Evolutionary conservation across 257 asterid genomes (phyloP).

Genomic region (Solanum piurae): DNA sequence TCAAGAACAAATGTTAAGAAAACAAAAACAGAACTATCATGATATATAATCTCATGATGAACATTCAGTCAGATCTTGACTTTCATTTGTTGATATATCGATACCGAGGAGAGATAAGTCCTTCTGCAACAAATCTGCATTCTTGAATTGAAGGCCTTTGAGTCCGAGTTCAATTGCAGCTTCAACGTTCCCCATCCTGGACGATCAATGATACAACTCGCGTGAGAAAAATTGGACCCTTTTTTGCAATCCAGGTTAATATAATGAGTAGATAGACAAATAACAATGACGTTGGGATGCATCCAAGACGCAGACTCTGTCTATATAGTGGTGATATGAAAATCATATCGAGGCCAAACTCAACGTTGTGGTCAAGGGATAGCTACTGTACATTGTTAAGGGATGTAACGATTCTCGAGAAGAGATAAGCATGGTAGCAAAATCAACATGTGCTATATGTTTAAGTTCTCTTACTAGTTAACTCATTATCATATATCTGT

Average conservation of each 20-base stretch:
- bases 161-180: slow-evolving; percentile 68
- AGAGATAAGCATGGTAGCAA: not conserved
- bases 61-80: slow-evolving; percentile 14
- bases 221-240: not conserved
- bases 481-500: not conserved
- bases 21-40: not conserved
- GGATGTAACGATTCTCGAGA: not conserved
- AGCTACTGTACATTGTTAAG: not conserved
- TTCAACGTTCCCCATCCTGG: slow-evolving; percentile 70
- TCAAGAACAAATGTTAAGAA: not conserved
- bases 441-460: not conserved
- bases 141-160: slow-evolving; percentile 58
- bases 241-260: not conserved
- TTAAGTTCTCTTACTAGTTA: not conserved
- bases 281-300: not conserved
- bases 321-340: not conserved
- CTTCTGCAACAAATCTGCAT: slow-evolving; percentile 36
- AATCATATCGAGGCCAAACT: not conserved
- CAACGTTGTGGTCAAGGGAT: not conserved
- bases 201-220: not conserved
- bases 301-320: not conserved
- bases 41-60: not conserved
- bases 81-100: slow-evolving; percentile 12
- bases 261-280: not conserved
- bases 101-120: slow-evolving; percentile 48